phyloP scores from a whole-genome alignment of 495 filamentous ascomycete genomes.

The Glonium stellatum region DNA sequence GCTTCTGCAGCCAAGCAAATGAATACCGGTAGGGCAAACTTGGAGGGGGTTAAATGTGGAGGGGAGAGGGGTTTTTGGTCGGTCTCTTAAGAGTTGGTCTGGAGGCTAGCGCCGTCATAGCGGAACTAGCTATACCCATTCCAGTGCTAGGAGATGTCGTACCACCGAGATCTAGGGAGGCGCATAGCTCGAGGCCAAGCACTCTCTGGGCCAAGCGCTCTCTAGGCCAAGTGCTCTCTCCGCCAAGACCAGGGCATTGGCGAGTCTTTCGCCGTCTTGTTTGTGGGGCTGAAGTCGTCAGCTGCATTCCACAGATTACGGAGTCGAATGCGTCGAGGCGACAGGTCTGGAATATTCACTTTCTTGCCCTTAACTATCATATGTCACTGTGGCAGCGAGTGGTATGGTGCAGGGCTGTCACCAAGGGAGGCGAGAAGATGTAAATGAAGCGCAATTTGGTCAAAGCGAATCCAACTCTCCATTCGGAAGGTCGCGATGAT shows the following conservation, averaged over 20 bases:
- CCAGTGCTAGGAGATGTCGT: neutral
- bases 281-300: neutral
- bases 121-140: neutral
- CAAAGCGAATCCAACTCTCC: neutral
- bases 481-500: neutral
- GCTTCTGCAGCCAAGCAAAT: no score
- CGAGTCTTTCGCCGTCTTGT: neutral
- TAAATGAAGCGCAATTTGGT: neutral
- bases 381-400: neutral
- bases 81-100: no score
- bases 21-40: no score
- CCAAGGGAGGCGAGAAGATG: neutral
- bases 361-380: neutral
- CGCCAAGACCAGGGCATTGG: neutral
- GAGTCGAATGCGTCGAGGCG: neutral
- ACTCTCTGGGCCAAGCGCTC: no score
- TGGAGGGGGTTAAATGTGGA: no score
- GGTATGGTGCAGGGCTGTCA: neutral
- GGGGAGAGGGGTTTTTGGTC: no score
- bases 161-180: neutral
- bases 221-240: no score
- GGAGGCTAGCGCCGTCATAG: neutral
- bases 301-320: neutral
- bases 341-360: neutral
- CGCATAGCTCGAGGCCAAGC: neutral